phyloP scores from a whole-genome alignment of 2,329 filamentous ascomycete species.

The Didymella lethalis region DNA sequence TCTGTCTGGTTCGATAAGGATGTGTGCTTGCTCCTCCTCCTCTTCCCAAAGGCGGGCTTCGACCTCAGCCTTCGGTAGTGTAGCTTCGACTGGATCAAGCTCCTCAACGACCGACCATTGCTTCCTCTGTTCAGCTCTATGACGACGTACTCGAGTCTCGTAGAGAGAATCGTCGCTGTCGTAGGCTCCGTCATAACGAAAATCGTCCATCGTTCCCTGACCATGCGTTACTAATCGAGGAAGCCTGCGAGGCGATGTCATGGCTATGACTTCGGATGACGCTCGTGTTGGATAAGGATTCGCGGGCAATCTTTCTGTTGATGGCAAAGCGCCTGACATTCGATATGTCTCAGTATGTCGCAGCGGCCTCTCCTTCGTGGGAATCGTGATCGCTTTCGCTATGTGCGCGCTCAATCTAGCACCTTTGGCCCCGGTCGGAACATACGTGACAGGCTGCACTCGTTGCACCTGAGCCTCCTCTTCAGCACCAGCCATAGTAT shows the following conservation, averaged over 20 bases:
- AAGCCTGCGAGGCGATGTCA: neutral
- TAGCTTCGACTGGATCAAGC: slow-evolving; percentile 14
- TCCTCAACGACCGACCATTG: slow-evolving; percentile 10
- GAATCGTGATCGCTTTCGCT: slow-evolving; percentile 2
- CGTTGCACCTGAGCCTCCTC: slow-evolving; percentile 3
- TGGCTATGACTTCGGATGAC: neutral
- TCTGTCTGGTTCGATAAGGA: slow-evolving; percentile 27
- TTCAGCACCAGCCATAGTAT: slow-evolving; percentile 5
- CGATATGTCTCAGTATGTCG: slow-evolving; percentile 1
- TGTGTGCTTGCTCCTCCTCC: slow-evolving; percentile 16
- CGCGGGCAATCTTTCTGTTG: neutral
- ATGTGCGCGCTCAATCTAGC: slow-evolving; percentile 13
- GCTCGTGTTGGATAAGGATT: slow-evolving; percentile 9
- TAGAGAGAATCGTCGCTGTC: slow-evolving; percentile 19
- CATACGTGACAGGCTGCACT: slow-evolving; percentile 17
- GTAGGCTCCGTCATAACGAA: slow-evolving; percentile 5
- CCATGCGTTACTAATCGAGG: slow-evolving; percentile 2
- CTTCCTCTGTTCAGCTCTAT: slow-evolving; percentile 11
- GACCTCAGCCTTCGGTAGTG: slow-evolving; percentile 23
- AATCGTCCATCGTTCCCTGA: slow-evolving; percentile 1
- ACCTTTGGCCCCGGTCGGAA: slow-evolving; percentile 12
- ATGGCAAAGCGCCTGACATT: slow-evolving; percentile 15
- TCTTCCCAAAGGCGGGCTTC: slow-evolving; percentile 28
- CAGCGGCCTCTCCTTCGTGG: slow-evolving; percentile 1
- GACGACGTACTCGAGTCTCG: slow-evolving; percentile 8